Base-by-base conservation (phyloP, 805 yeast genomes). In the Lipomyces chichibuensis region DNA sequence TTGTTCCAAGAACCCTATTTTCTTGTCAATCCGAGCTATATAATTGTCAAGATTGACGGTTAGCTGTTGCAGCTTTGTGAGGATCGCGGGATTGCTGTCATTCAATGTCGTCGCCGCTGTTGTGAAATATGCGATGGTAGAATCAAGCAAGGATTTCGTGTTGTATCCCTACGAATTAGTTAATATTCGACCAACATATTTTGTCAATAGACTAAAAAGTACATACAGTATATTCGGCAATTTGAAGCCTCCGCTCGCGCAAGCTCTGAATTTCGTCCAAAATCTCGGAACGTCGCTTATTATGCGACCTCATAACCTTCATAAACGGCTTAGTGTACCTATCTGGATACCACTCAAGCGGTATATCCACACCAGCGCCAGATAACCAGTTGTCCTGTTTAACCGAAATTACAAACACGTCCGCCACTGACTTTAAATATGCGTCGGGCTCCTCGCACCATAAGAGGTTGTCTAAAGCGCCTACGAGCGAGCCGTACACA, bases 321-420 rank as follows among this genome's bases (percentile, higher is more conserved):
- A 59, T 58, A 39, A 72, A 72, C 17, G 66, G 66, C 37, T 39
- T 32, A 5, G 73, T 70, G 55, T 72, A 72, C 27, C 74, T 62
- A 56, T 72, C 74, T 4, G 74, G 74, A 43, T 72, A 72, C 74
- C 74, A 72, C 39, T 62, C 71, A 2, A 43, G n/a, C 35, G 74
- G 74, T 55, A 72, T 27, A 14, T 62, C 69, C 37, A 72, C 37
- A 3, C 74, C 74, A 11, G 71, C 59, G 11, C 74, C 73, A n/a
- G 69, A 33, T 52, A 32, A 32, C 27, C 65, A 66, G 35, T 32
- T 60, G 9, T 68, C 69, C 49, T 69, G 72, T 20, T 56, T 49
- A 2, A 72, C 20, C 20, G 53, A 33, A 46, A 72, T 59, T 6
- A 66, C 56, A 33, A 72, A 60, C 3, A 70, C 57, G 23, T 68